Evolutionary conservation across 1,284 basidiomycete species (phyloP), one percentile per base, ranked within the genome.

Genomic region (Rhodofomes roseus): DNA sequence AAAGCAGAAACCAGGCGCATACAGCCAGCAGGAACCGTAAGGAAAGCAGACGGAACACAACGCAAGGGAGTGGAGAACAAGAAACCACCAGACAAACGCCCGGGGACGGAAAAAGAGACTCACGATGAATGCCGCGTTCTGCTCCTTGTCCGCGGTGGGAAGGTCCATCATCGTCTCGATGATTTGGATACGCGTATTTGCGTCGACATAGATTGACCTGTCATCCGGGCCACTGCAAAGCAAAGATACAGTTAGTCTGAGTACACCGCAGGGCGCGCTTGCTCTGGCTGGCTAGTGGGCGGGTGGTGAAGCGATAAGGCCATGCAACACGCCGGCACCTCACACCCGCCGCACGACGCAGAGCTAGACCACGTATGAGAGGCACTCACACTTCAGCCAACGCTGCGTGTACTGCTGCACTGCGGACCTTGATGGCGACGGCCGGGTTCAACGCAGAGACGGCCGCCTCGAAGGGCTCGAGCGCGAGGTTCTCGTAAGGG

Each of bases 111-210:
- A n/a, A 25, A 7, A 29, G 43, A 56, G 8, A 81, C 85, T 69
- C 69, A 88, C 87, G 66, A 94, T 83, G 69, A 95, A 95, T 12
- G 91, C 90, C 18, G 89, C 92, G 64, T 86, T 87, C 69, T 94
- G 92, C 62, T 93, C 90, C 75, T 91, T 92, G 68, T 93, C 85
- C 5, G 90, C 92, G 41, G 82, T 79, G 4, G 87, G 87, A 34
- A 94, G 82, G 63, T 85, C 79, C 56, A 82, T 77, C 73, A 93
- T 86, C 54, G 81, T 82, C 62, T 88, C 82, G 54, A 90, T 68
- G 62, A 90, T 79, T 69, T 90, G 88, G 55, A 90, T 89, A 62
- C 87, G 83, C 4, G 87, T 90, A 65, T 86, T 82, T 37, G 78
- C 73, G 70, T 90, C 87, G 66, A 90, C 81, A 70, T 85, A 87